Evolutionary conservation across 2,329 filamentous ascomycete genomes (phyloP).

Genomic region (Periconia sp.): DNA sequence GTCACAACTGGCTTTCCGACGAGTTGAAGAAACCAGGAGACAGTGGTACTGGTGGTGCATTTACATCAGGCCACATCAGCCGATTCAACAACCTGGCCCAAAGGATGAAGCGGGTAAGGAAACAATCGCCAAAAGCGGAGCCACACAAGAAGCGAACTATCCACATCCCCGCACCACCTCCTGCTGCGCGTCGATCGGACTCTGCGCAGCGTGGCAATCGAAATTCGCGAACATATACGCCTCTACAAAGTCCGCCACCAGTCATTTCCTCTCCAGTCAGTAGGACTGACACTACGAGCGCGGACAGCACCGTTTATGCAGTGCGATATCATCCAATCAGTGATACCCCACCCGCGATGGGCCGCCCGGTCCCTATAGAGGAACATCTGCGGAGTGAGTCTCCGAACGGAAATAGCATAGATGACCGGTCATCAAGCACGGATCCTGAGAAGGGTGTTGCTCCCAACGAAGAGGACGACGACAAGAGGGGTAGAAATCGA

Average conservation of each 20-base stretch:
- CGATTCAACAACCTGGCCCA: slow-evolving; percentile 37
- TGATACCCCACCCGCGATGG: slow-evolving; percentile 39
- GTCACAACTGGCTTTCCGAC: slow-evolving; percentile 40
- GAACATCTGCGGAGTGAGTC: slow-evolving; percentile 15
- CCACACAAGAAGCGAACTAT: slow-evolving; percentile 39
- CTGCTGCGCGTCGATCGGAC: slow-evolving; percentile 34
- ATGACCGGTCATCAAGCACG: slow-evolving; percentile 7
- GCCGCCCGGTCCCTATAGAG: slow-evolving; percentile 21
- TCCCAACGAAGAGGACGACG: slow-evolving; percentile 14
- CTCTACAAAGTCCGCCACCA: slow-evolving; percentile 49
- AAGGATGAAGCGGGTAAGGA: slow-evolving; percentile 34
- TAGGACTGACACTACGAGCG: slow-evolving; percentile 66
- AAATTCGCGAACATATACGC: slow-evolving; percentile 34
- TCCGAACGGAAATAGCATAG: slow-evolving; percentile 13
- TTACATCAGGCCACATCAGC: slow-evolving; percentile 30
- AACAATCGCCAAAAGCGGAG: slow-evolving; percentile 32
- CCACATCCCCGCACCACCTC: slow-evolving; percentile 40
- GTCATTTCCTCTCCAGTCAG: slow-evolving; percentile 62
- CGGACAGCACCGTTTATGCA: slow-evolving; percentile 68
- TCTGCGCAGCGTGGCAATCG: slow-evolving; percentile 28
- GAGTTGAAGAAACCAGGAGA: slow-evolving; percentile 41
- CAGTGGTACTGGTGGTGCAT: slow-evolving; percentile 26
- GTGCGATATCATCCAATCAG: slow-evolving; percentile 66
- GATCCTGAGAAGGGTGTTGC: slow-evolving; percentile 40
- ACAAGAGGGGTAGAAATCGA: slow-evolving; percentile 26